Evolutionary conservation across 495 filamentous ascomycete species (phyloP).

Genomic region (Hypoxylon intermedium): DNA sequence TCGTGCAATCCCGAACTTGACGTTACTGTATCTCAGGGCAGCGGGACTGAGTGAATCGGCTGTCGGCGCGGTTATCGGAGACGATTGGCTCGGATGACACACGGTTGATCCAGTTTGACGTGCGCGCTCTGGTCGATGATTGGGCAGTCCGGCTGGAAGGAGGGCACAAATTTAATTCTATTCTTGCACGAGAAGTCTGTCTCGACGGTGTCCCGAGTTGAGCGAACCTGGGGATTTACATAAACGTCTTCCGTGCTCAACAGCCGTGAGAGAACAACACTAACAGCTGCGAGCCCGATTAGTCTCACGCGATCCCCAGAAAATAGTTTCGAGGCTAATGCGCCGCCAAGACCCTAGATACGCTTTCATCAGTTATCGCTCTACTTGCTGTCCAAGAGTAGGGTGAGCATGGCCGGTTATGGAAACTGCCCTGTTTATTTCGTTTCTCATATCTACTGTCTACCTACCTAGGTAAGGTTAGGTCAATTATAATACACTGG

Average conservation of each 20-base stretch:
- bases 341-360: constrained; percentile 15
- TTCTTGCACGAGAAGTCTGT: constrained; percentile 11
- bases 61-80: constrained; percentile 29
- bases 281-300: constrained; percentile 10
- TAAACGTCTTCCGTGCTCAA: constrained; percentile 3
- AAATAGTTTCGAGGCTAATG: constrained; percentile 20
- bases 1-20: too few species aligned
- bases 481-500: too few species aligned
- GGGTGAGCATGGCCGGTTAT: too few species aligned
- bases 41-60: constrained; percentile 7
- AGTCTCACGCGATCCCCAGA: constrained; percentile 29
- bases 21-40: too few species aligned
- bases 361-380: too few species aligned
- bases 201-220: too few species aligned
- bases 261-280: neutral
- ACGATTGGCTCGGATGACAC: constrained; percentile 13
- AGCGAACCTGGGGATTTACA: too few species aligned
- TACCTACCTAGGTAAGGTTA: too few species aligned
- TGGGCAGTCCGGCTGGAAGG: constrained; percentile 20
- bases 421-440: too few species aligned
- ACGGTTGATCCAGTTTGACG: constrained; percentile 24
- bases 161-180: constrained; percentile 11
- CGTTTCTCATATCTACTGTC: too few species aligned
- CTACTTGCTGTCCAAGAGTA: too few species aligned
- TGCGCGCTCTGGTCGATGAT: constrained; percentile 19